These are phyloP conservation scores for Chrysanthemum lavandulifolium DNA, from an alignment of 129 eudicot genomes.

Conservation along the genomic window DNA sequence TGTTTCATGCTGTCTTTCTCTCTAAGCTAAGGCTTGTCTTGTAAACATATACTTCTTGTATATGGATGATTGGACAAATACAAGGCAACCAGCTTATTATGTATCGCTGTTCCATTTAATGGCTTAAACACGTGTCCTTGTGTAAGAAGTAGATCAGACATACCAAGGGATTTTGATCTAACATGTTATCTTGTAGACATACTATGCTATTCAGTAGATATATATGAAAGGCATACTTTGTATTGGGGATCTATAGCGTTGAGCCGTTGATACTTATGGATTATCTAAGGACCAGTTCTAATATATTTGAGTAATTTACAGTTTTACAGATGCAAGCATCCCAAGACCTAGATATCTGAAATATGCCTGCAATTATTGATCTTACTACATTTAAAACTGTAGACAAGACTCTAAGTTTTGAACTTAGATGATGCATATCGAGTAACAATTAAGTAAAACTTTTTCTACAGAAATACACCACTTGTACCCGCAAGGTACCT, in stretches of 20 bases:
- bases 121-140: neutral
- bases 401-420: neutral
- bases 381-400: neutral
- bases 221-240: neutral
- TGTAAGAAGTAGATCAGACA: neutral
- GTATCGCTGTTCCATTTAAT: neutral
- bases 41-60: neutral
- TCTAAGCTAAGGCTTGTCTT: neutral
- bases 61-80: neutral
- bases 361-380: neutral
- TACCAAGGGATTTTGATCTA: neutral
- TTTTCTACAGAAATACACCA: conserved; percentile 19
- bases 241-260: neutral
- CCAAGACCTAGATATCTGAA: neutral
- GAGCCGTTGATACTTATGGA: neutral
- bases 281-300: neutral
- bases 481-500: conserved; percentile 25
- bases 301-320: neutral
- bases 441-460: too few relatives aligned
- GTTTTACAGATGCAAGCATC: neutral
- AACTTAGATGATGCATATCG: conserved; percentile 6
- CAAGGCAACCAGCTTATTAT: neutral
- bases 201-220: neutral
- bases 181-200: neutral
- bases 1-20: neutral